Base-by-base conservation (phyloP, 2,329 filamentous ascomycete species). In the Aspergillus japonicus region DNA sequence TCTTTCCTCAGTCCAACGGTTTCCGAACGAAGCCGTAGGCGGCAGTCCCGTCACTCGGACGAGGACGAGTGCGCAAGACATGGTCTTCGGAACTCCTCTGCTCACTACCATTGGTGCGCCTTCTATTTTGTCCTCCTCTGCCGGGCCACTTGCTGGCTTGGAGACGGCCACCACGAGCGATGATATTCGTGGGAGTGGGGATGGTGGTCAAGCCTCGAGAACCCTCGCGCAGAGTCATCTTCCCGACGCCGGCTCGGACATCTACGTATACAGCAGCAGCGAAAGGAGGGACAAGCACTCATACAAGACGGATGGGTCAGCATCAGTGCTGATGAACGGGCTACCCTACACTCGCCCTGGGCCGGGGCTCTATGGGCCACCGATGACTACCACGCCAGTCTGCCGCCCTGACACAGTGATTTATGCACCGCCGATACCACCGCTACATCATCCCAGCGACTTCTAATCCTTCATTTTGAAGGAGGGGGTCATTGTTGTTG, bases 211-310 rank as follows among this genome's bases (percentile, higher is more conserved):
- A 42, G 19, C 64, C 2, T 54, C 57, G 14, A 65, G 68, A 49
- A 55, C 54, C 1, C 65, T 65, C 29, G 69, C 69, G 23, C 64
- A 67, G 60, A 64, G 68, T 47, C 57, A 63, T 3, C 62, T 75
- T 14, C 66, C 70, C 11, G 69, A 68, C 49, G 75, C 73, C 14
- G 68, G 73, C 0, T 62, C 72, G 0, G 74, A 75, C 24, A 65
- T 75, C 8, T 81, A 81, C 60, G 73, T 73, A 53, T 80, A 78
- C 62, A 72, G 68, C 48, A 71, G 70, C 35, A 71, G 68, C 11
- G 71, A 68, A 54, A 65, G 68, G 33, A 68, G 67, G 19, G 31
- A 50, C 21, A 77, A 74, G 58, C 66, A 67, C 21, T 68, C 68
- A 35, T 72, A 72, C 3, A 60, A 67, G 2, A 54, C 61, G 11